Conservation (phyloP, 164 flowering plant genomes). For the Dillenia turbinata region DNA sequence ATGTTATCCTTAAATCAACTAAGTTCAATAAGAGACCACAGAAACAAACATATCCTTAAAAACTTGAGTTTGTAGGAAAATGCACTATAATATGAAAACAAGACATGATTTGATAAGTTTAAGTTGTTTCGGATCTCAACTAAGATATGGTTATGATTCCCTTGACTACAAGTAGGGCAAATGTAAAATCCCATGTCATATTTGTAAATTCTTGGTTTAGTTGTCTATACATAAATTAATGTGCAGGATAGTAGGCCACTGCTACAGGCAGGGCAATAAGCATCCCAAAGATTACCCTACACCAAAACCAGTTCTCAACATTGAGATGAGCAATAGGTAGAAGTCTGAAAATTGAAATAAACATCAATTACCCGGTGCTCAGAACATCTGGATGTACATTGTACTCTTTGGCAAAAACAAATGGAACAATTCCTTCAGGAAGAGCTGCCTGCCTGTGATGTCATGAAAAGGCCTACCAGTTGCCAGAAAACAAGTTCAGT, state of each 20-base stretch:
- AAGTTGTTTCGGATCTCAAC: too few relatives aligned
- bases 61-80: too few relatives aligned
- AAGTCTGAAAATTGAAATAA: background rate
- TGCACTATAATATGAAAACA: too few relatives aligned
- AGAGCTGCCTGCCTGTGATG: conserved; percentile 75
- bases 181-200: conserved; percentile 52
- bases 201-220: too few relatives aligned
- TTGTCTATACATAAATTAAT: too few relatives aligned
- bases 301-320: conserved; percentile 13
- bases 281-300: conserved; percentile 70
- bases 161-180: conserved; percentile 14
- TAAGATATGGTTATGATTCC: too few relatives aligned
- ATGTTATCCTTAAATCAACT: too few relatives aligned
- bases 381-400: conserved; percentile 62
- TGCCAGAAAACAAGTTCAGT: conserved; percentile 2
- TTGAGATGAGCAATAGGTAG: background rate
- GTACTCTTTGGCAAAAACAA: conserved; percentile 83
- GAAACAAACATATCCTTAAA: background rate
- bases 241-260: conserved; percentile 41
- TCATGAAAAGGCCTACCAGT: conserved; percentile 75
- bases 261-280: conserved; percentile 52
- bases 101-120: too few relatives aligned
- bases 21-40: too few relatives aligned
- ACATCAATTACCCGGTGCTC: conserved; percentile 59
- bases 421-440: conserved; percentile 80